Percentiles rank a stretch among this genome's conserved stretches.
Evolutionary conservation across 208 protist genomes (phyloP).

Genomic region (Leishmania tarentolae): DNA sequence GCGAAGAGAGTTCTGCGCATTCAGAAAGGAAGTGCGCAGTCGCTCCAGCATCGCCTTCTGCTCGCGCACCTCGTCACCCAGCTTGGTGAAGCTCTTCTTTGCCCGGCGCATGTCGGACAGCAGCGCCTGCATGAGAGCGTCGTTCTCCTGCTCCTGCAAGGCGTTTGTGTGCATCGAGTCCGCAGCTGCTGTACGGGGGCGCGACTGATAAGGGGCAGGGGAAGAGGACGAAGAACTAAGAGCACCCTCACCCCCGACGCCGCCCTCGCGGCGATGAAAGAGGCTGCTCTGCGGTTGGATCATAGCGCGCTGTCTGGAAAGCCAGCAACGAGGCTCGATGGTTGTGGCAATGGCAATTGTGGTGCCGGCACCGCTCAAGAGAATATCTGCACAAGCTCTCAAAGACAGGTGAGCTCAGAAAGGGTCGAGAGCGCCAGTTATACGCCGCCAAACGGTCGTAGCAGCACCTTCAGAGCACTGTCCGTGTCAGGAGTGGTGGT

Average conservation of each 20-base stretch:
- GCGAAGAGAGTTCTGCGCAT: slow-evolving; percentile 40
- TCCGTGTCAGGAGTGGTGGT: neutral
- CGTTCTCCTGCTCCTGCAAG: slow-evolving; percentile 67
- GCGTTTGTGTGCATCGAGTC: slow-evolving; percentile 13
- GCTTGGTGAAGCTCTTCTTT: slow-evolving; percentile 44
- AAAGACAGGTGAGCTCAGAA: neutral
- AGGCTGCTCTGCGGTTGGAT: slow-evolving; percentile 74
- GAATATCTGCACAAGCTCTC: neutral
- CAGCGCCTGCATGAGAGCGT: slow-evolving; percentile 70
- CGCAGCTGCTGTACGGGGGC: neutral
- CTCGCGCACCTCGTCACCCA: slow-evolving; percentile 68
- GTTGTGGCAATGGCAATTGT: neutral
- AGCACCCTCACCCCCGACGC: neutral
- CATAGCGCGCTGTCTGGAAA: neutral
- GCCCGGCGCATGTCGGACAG: slow-evolving; percentile 59
- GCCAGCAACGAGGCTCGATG: neutral
- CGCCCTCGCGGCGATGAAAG: slow-evolving; percentile 48
- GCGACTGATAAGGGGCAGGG: neutral
- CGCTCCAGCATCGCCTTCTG: slow-evolving; percentile 74
- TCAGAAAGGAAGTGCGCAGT: slow-evolving; percentile 42
- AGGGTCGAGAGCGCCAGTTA: neutral
- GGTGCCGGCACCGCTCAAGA: neutral
- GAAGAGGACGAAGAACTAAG: slow-evolving; percentile 1
- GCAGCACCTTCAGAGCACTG: neutral
- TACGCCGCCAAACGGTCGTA: neutral